Percentiles rank a stretch among this genome's conserved stretches.
Conservation (phyloP, 78 protist species). For the Dictyostelium brefeldianum region DNA sequence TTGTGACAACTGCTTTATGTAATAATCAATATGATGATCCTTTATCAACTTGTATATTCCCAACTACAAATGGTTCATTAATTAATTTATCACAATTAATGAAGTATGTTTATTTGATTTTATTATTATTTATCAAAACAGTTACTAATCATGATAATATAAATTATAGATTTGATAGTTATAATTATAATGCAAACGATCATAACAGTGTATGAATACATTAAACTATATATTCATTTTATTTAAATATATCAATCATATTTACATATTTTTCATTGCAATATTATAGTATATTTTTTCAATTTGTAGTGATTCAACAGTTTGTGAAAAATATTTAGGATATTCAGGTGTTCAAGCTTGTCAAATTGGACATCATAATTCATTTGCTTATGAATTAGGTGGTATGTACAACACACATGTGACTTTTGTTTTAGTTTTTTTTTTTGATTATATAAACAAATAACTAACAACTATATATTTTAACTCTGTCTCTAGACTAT, state of each 20-base stretch:
- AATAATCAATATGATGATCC: neutral
- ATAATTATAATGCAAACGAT: too few species aligned
- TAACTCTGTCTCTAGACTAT: neutral
- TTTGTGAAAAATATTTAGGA: neutral
- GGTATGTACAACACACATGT: too few species aligned
- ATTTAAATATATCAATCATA: neutral
- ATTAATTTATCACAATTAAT: neutral
- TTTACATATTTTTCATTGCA: neutral
- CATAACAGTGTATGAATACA: too few species aligned
- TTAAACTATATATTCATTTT: neutral
- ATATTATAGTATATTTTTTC: neutral
- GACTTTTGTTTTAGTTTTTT: too few species aligned
- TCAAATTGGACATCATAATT: neutral
- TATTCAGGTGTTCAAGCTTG: neutral
- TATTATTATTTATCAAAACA: too few species aligned
- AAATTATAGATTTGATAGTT: too few species aligned
- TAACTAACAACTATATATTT: too few species aligned
- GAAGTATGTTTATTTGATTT: too few species aligned
- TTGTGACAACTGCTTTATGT: too few species aligned
- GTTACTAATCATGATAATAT: too few species aligned
- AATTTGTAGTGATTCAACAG: neutral
- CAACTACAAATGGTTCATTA: neutral
- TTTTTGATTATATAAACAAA: too few species aligned
- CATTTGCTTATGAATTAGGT: slow-evolving; percentile 1
- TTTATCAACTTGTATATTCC: neutral